These are phyloP conservation scores for Fusarium algeriense DNA, from an alignment of 2,329 filamentous ascomycete species.

Conservation along the genomic window DNA sequence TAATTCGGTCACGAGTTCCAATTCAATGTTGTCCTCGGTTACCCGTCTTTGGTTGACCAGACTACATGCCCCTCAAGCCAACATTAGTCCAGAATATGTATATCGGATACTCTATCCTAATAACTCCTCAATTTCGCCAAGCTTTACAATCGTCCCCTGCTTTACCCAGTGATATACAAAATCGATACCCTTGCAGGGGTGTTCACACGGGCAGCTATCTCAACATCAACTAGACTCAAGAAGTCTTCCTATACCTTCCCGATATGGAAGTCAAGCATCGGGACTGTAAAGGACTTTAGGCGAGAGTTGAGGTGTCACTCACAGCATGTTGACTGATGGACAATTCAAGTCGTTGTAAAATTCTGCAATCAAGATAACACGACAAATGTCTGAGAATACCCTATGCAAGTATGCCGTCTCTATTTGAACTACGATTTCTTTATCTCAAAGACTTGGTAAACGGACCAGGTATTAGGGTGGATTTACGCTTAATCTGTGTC, in stretches of 20 bases:
- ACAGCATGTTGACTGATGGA: neutral
- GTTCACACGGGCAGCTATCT: slow-evolving; percentile 7
- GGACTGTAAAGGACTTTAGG: neutral
- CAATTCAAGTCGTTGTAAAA: neutral
- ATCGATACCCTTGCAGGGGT: slow-evolving; percentile 5
- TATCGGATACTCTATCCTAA: neutral
- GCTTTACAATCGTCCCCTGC: slow-evolving; percentile 4
- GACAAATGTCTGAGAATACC: neutral
- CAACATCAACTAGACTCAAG: slow-evolving; percentile 4
- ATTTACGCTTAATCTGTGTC: neutral
- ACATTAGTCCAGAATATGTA: neutral
- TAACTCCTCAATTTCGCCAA: slow-evolving; percentile 11
- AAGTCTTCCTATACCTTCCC: slow-evolving; percentile 32
- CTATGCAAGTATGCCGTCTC: neutral
- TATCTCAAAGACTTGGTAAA: neutral
- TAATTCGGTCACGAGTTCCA: neutral
- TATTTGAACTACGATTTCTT: neutral
- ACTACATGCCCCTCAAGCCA: neutral
- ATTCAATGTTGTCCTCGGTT: neutral
- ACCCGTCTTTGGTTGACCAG: neutral
- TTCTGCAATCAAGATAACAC: neutral
- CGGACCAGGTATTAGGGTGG: neutral
- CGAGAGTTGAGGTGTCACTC: neutral
- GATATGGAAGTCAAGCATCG: slow-evolving; percentile 8
- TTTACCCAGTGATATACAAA: slow-evolving; percentile 16